These are phyloP conservation scores for Rhizopus arrhizus DNA, from an alignment of 371 early-diverging fungal genomes.

Conservation along the genomic window DNA sequence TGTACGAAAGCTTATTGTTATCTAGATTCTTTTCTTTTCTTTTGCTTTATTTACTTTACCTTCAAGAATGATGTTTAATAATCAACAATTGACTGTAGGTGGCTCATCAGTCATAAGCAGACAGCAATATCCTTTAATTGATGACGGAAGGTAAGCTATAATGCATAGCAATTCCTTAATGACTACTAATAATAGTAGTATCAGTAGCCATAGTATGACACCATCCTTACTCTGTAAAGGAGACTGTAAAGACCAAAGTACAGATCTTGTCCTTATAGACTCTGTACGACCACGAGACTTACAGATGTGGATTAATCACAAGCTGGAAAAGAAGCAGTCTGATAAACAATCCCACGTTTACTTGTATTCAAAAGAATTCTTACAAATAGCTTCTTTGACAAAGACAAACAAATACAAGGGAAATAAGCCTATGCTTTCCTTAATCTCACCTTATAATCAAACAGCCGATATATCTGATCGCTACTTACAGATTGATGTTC, in stretches of 20 bases:
- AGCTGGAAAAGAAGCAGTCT: constrained; percentile 1
- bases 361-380: constrained; percentile 38
- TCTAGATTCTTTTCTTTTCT: constrained; percentile 64
- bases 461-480: constrained; percentile 4
- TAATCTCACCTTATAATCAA: constrained; percentile 25
- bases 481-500: constrained; percentile 40
- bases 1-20: not conserved
- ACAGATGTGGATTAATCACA: constrained; percentile 34
- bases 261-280: constrained; percentile 34
- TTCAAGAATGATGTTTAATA: constrained; percentile 31
- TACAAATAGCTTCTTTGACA: constrained; percentile 30
- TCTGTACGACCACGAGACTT: constrained; percentile 33
- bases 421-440: constrained; percentile 19
- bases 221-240: not conserved
- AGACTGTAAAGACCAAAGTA: constrained; percentile 11
- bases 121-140: constrained; percentile 27
- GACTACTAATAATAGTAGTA: not conserved
- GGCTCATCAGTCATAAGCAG: constrained; percentile 26
- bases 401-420: not conserved
- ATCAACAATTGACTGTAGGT: constrained; percentile 61
- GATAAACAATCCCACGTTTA: constrained; percentile 27
- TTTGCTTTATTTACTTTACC: constrained; percentile 65
- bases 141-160: constrained; percentile 8
- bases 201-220: not conserved
- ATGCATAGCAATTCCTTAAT: not conserved